Base-by-base conservation (phyloP, 1,284 basidiomycete genomes). In the Cryptococcus sp. region DNA sequence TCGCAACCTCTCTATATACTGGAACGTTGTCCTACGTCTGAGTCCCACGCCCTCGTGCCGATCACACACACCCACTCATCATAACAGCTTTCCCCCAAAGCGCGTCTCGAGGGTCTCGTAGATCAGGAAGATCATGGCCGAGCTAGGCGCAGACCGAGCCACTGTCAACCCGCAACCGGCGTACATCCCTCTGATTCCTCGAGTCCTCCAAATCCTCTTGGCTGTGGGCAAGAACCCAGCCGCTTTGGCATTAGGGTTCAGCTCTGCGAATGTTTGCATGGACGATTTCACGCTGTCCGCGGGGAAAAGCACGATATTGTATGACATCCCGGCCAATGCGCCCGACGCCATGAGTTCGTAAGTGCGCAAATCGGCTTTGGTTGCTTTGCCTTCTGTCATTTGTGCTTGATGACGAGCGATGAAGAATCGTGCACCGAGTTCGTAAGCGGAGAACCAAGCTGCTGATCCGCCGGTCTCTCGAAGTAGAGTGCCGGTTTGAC, bases 141-240 rank as follows among this genome's bases (percentile, higher is more conserved):
- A 93, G 70, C 89, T 91, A 1, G 94, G 94, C 53, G 93, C 87
- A 0, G 90, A 88, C 55, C 93, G 81, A 27, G 89, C 85, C 47
- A 93, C 88, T 0, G 95, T 98, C 67, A 98, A 86, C 6, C 92
- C 94, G 76, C 93, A 93, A n/a, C 95, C 91, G 15, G 93, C 91
- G 78, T 99, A 99, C 61, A 99, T 78, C 0, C 94, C 95, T 51
- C 81, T 82, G 8, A 97, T 65, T 0, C 95, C 95, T 70, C 90
- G 85, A 16, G 84, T 85, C 30, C 68, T 78, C 70, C 89, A 96
- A 81, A 98, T 88, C 64, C 85, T 85, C 65, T 77, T 82, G 20
- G 86, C 86, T n/a, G 88, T 90, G 42, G 83, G 82, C 48, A 85
- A 73, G 70, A 97, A 97, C 8, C 87, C 83, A 43, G 70, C 58